Evolutionary conservation across 257 asterid genomes (phyloP).

Genomic region (Nicotiana sylvestris): DNA sequence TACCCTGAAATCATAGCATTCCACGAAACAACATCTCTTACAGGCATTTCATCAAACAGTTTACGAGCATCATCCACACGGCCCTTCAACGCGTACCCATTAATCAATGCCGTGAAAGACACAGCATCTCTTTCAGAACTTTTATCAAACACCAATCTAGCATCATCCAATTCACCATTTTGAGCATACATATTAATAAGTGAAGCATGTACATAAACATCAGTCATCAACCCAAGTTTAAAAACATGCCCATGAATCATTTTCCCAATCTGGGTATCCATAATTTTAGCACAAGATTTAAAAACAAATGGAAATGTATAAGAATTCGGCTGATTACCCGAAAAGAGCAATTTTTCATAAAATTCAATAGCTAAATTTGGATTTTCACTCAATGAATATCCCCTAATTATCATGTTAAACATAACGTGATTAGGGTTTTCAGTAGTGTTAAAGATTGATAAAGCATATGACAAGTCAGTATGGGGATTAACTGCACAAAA

Average conservation of each 20-base stretch:
- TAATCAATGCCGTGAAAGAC: slow-evolving; percentile 30
- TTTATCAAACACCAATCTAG: slow-evolving; percentile 28
- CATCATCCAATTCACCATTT: slow-evolving; percentile 27
- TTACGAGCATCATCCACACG: slow-evolving; percentile 22
- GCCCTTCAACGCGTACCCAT: slow-evolving; percentile 20
- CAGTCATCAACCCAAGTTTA: slow-evolving; percentile 22
- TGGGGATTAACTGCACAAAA: slow-evolving; percentile 25
- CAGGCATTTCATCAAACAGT: slow-evolving; percentile 33
- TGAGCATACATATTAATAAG: slow-evolving; percentile 25
- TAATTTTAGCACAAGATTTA: slow-evolving; percentile 20
- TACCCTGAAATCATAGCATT: slow-evolving; percentile 32
- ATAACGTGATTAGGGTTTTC: slow-evolving; percentile 19
- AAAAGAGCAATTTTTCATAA: slow-evolving; percentile 18
- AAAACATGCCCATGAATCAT: slow-evolving; percentile 27
- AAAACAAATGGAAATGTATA: slow-evolving; percentile 26
- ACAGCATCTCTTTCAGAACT: slow-evolving; percentile 29
- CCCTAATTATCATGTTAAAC: slow-evolving; percentile 27
- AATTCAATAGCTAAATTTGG: slow-evolving; percentile 22
- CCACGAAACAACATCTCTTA: slow-evolving; percentile 33
- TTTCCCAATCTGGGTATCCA: slow-evolving; percentile 17
- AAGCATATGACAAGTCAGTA: slow-evolving; percentile 20
- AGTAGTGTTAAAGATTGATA: slow-evolving; percentile 12
- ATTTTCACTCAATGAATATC: slow-evolving; percentile 19
- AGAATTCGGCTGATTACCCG: slow-evolving; percentile 14
- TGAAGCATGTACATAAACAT: slow-evolving; percentile 30